Evolutionary conservation across 176 grass and related monocot genomes (phyloP).

Genomic region (Elymus sibiricus): DNA sequence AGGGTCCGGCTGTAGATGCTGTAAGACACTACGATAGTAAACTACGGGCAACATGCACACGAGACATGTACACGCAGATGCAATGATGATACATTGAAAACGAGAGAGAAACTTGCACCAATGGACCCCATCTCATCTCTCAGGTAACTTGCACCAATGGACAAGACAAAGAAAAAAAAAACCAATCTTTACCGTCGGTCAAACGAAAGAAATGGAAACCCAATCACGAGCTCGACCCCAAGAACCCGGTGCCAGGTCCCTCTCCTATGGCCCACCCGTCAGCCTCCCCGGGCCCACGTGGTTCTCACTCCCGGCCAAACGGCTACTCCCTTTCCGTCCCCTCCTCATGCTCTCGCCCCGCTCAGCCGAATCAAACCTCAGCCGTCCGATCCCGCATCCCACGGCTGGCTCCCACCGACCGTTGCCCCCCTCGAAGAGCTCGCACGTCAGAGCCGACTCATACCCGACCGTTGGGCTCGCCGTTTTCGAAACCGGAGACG

Average conservation of each 20-base stretch:
- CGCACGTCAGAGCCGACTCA: slow-evolving; percentile 13
- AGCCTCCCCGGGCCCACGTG: background rate
- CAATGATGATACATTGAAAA: no score
- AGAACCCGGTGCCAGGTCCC: background rate
- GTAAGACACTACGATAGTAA: no score
- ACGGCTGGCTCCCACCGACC: slow-evolving; percentile 24
- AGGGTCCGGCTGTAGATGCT: no score
- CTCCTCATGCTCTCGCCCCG: background rate
- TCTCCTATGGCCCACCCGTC: background rate
- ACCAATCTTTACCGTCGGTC: background rate
- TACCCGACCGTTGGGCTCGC: slow-evolving; percentile 48
- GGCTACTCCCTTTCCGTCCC: background rate
- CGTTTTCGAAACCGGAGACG: slow-evolving; percentile 31
- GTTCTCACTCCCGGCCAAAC: background rate
- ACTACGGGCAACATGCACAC: no score
- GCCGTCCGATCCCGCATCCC: background rate
- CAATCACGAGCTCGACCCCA: background rate
- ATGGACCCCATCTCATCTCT: no score
- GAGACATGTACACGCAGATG: no score
- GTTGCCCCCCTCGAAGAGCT: background rate
- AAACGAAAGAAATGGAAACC: background rate
- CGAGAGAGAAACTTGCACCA: no score
- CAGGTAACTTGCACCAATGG: no score
- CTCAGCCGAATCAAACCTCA: background rate
- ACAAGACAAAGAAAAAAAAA: background rate